Percentiles rank a stretch among this genome's conserved stretches.
Evolutionary conservation across 2,329 filamentous ascomycete species (phyloP).

Genomic region (Didymella pomorum): DNA sequence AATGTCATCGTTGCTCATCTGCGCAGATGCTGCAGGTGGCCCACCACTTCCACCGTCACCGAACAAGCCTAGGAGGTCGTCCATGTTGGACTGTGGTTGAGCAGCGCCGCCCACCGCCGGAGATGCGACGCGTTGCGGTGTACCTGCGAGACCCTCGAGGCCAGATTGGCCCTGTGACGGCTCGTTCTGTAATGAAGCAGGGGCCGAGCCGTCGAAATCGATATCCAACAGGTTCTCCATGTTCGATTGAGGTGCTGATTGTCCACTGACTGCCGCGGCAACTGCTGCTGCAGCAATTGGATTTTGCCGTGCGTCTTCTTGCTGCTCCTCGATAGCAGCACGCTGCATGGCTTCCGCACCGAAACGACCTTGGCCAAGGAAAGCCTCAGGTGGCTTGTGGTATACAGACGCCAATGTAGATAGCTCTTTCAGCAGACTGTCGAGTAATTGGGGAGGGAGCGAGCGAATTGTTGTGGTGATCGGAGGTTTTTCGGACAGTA

Average conservation of each 20-base stretch:
- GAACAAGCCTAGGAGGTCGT: constrained; percentile 80
- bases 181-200: constrained; percentile 80
- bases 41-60: constrained; percentile 50
- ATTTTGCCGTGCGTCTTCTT: constrained; percentile 90
- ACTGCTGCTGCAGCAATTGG: constrained; percentile 87
- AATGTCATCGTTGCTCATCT: constrained; percentile 63
- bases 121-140: constrained; percentile 73
- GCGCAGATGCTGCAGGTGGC: constrained; percentile 43
- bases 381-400: constrained; percentile 98
- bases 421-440: constrained; percentile 88
- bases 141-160: constrained; percentile 66
- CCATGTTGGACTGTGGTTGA: constrained; percentile 68
- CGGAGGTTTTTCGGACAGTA: constrained; percentile 91
- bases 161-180: constrained; percentile 60
- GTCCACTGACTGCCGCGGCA: constrained; percentile 65
- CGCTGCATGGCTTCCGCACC: constrained; percentile 94
- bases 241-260: constrained; percentile 72
- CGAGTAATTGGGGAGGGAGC: constrained; percentile 81
- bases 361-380: constrained; percentile 92
- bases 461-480: constrained; percentile 95
- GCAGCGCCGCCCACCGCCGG: constrained; percentile 59
- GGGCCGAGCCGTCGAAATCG: constrained; percentile 91
- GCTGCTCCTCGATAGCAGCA: constrained; percentile 95
- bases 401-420: constrained; percentile 97
- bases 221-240: constrained; percentile 96